These are phyloP conservation scores for Cordyceps cateniannulata DNA, from an alignment of 2,329 filamentous ascomycete genomes.

Conservation along the genomic window DNA sequence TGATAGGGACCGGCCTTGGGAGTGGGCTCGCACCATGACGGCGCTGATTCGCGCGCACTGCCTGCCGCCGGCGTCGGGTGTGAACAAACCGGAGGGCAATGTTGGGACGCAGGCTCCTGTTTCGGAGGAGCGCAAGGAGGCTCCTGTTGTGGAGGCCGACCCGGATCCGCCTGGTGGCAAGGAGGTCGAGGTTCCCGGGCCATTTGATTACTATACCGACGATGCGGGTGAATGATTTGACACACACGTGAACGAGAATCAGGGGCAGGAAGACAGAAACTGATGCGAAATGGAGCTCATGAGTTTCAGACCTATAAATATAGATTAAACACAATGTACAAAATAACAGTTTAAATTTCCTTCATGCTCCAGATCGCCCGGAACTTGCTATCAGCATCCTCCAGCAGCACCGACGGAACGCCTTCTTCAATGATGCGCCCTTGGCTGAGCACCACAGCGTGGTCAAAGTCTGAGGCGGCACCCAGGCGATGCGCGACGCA, in stretches of 20 bases:
- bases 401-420: background rate
- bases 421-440: constrained; percentile 17
- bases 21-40: constrained; percentile 70
- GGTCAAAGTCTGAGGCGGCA: constrained; percentile 23
- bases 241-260: background rate
- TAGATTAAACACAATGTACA: too few relatives aligned
- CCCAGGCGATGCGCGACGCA: constrained; percentile 24
- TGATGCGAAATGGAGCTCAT: background rate
- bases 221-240: background rate
- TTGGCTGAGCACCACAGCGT: constrained; percentile 21
- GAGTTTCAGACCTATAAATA: background rate
- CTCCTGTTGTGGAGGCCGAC: constrained; percentile 18
- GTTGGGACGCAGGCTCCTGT: constrained; percentile 9
- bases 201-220: constrained; percentile 32
- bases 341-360: background rate
- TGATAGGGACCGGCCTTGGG: constrained; percentile 57
- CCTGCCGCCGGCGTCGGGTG: constrained; percentile 14
- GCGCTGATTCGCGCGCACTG: constrained; percentile 28
- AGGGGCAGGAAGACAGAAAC: constrained; percentile 6
- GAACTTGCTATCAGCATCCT: background rate
- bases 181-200: constrained; percentile 22
- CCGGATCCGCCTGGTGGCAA: constrained; percentile 19
- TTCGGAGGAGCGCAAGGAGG: background rate
- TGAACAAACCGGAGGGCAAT: background rate
- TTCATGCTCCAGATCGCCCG: constrained; percentile 3